A percentile compares a stretch with the other conserved stretches of the same genome.
Evolutionary conservation across 2,329 filamentous ascomycete species (phyloP).

Genomic region (Teratosphaeria gauchensis): DNA sequence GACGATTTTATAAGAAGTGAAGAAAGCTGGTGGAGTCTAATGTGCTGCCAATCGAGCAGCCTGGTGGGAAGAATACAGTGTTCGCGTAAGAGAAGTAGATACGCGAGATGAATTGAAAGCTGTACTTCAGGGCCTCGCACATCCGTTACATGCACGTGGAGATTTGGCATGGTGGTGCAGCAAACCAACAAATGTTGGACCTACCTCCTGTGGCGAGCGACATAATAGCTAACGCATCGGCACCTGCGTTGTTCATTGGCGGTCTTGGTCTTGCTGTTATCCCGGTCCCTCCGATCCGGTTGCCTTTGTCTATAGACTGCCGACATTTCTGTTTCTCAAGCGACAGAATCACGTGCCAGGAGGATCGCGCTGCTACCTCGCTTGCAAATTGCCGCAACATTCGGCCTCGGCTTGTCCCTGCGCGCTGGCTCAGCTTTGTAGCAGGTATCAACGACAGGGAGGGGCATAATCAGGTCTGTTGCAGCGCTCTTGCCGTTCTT

Average conservation of each 20-base stretch:
- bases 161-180: not conserved
- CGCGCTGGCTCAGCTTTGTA: not conserved
- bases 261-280: not conserved
- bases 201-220: not conserved
- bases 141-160: not conserved
- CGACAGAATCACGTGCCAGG: not conserved
- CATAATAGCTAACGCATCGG: not conserved
- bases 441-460: not conserved
- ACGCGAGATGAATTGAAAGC: not conserved
- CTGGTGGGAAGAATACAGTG: not conserved
- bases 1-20: slow-evolving; percentile 30
- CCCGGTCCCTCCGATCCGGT: not conserved
- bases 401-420: not conserved
- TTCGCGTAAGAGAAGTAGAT: not conserved
- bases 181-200: not conserved
- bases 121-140: not conserved
- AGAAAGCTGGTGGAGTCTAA: not conserved
- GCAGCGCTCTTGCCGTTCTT: too few relatives aligned
- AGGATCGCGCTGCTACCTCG: not conserved
- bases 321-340: not conserved
- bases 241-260: not conserved
- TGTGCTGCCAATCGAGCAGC: not conserved
- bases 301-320: not conserved
- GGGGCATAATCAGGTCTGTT: not conserved
- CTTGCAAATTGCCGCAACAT: not conserved